These are phyloP conservation scores for Huntiella decipiens DNA, from an alignment of 2,329 filamentous ascomycete genomes.

Conservation along the genomic window DNA sequence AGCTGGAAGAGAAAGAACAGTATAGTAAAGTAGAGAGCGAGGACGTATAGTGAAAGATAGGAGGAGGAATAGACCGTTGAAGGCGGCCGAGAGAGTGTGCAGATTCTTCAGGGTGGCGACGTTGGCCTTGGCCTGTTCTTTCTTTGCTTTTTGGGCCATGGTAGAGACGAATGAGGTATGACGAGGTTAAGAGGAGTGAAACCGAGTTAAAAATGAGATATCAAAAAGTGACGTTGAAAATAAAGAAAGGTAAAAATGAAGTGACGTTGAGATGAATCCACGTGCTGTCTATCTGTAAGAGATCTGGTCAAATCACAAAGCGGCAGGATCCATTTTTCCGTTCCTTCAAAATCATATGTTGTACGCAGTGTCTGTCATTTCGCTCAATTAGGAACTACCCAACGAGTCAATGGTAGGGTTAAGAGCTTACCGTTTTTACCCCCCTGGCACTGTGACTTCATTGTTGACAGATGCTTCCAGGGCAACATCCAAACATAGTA, in stretches of 20 bases:
- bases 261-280: background rate
- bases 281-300: background rate
- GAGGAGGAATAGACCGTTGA: constrained; percentile 60
- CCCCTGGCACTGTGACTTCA: too few relatives aligned
- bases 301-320: constrained; percentile 1
- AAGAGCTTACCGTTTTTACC: background rate
- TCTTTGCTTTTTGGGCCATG: constrained; percentile 46
- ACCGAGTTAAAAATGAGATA: background rate
- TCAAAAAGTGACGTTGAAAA: background rate
- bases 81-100: constrained; percentile 51
- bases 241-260: background rate
- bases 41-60: constrained; percentile 47
- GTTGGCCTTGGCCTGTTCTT: constrained; percentile 59
- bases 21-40: constrained; percentile 49
- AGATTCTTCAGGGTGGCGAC: constrained; percentile 58
- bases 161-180: background rate
- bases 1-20: constrained; percentile 53
- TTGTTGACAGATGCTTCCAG: constrained; percentile 8
- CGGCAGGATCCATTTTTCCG: background rate
- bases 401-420: background rate
- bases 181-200: background rate
- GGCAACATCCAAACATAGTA: constrained; percentile 9
- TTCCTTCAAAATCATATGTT: background rate
- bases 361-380: too few relatives aligned
- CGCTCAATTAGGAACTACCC: background rate